Conservation (phyloP, 2,329 filamentous ascomycete species). For the Sphaceloma murrayae region DNA sequence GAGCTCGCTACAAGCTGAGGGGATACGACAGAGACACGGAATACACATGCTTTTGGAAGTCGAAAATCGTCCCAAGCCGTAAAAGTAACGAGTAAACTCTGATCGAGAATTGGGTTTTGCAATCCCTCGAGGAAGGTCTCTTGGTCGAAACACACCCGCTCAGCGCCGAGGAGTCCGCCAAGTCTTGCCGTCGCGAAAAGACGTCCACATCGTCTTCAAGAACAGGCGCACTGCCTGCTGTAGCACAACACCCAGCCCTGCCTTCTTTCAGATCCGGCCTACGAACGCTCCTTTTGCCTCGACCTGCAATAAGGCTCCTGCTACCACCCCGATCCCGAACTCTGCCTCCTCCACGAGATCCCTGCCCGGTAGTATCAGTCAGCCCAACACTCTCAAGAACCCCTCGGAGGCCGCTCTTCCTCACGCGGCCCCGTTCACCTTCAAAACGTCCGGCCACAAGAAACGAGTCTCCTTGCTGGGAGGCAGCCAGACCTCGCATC, state of each 20-base stretch:
- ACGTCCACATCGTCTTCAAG: neutral
- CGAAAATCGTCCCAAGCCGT: no score
- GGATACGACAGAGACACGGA: no score
- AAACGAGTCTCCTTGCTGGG: slow-evolving; percentile 51
- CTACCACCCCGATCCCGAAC: neutral
- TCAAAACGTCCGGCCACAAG: slow-evolving; percentile 49
- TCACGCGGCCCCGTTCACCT: slow-evolving; percentile 12
- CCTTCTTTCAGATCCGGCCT: neutral
- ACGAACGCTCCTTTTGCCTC: neutral
- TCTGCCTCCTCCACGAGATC: neutral
- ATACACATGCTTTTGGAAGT: no score
- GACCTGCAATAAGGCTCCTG: neutral
- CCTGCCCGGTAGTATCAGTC: slow-evolving; percentile 4
- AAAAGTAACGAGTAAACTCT: no score
- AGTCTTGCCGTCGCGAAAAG: neutral
- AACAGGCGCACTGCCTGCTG: no score
- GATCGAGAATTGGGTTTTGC: no score
- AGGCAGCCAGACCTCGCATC: slow-evolving; percentile 29
- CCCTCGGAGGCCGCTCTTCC: slow-evolving; percentile 1
- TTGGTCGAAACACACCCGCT: no score
- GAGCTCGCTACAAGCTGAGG: no score
- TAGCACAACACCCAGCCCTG: neutral
- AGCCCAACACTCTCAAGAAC: neutral
- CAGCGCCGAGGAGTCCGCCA: slow-evolving; percentile 1
- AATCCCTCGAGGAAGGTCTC: no score